phyloP scores from a whole-genome alignment of 1,284 basidiomycete species.

The Cutaneotrichosporon sp. region DNA sequence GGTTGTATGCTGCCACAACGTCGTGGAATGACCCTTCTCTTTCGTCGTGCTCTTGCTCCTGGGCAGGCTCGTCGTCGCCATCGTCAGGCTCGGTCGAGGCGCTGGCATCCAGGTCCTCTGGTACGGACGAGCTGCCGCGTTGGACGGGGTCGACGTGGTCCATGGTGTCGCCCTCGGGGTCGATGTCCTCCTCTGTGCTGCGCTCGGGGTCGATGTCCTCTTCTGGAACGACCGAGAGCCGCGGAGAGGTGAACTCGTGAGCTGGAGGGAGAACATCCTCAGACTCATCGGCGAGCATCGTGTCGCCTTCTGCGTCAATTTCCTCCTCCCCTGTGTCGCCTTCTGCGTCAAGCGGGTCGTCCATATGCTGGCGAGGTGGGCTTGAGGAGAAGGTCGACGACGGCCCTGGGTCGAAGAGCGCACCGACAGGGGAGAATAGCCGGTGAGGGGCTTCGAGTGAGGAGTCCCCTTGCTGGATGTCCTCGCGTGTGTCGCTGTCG shows the following conservation, averaged over 20 bases:
- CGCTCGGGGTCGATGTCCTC: not conserved
- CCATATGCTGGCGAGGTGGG: not conserved
- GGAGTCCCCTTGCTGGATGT: not conserved
- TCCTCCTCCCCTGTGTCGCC: not conserved
- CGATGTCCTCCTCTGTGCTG: not conserved
- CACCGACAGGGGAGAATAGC: not conserved
- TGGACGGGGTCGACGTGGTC: not conserved
- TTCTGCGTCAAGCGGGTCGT: not conserved
- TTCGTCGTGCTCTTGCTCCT: not conserved
- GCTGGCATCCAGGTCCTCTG: not conserved
- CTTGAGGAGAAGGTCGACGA: no score
- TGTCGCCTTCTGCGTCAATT: slow-evolving; percentile 10
- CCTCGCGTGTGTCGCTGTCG: slow-evolving; percentile 11
- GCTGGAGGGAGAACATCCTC: not conserved
- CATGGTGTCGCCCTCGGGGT: not conserved
- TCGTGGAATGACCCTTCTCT: not conserved
- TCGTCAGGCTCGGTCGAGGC: not conserved
- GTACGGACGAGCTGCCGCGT: not conserved
- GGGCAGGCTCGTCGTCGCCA: not conserved
- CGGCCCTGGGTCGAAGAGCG: not conserved
- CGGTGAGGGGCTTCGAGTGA: not conserved
- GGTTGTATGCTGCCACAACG: not conserved
- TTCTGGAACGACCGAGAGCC: not conserved
- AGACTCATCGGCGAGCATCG: slow-evolving; percentile 3
- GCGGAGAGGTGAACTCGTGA: not conserved